These are phyloP conservation scores for Hymenoscyphus repandus DNA, from an alignment of 2,329 filamentous ascomycete species.

Conservation along the genomic window DNA sequence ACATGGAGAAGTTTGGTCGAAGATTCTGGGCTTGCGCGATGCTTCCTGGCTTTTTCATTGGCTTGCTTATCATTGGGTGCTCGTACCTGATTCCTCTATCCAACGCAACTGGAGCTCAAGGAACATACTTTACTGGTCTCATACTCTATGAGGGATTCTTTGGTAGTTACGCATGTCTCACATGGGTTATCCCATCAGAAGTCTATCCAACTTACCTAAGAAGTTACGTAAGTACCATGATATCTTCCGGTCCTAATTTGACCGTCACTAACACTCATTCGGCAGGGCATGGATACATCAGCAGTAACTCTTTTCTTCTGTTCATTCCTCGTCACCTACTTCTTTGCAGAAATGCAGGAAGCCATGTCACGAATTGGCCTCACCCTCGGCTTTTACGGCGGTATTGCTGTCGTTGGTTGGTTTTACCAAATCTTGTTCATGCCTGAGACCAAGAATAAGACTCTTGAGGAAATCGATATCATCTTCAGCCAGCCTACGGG, in stretches of 20 bases:
- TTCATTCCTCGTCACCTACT: constrained; percentile 71
- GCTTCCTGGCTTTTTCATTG: constrained; percentile 67
- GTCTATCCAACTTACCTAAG: constrained; percentile 69
- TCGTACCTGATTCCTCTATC: constrained; percentile 53
- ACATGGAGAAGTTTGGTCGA: constrained; percentile 68
- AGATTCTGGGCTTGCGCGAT: constrained; percentile 71
- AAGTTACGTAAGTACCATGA: constrained; percentile 44
- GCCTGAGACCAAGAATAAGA: constrained; percentile 65
- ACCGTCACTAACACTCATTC: too few species aligned
- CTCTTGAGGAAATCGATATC: constrained; percentile 66
- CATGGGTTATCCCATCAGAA: constrained; percentile 63
- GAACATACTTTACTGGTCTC: constrained; percentile 61
- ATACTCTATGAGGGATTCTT: constrained; percentile 67
- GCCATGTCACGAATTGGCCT: constrained; percentile 63
- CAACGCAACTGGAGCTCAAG: constrained; percentile 45
- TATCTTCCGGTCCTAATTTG: too few species aligned
- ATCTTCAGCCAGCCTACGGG: constrained; percentile 60
- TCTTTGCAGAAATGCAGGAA: constrained; percentile 65
- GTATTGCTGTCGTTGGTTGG: constrained; percentile 65
- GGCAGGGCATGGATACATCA: constrained; percentile 58
- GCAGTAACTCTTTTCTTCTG: constrained; percentile 64
- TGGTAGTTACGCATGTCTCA: constrained; percentile 58
- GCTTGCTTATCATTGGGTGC: constrained; percentile 59
- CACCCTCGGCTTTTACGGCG: constrained; percentile 67
- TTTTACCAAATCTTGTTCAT: constrained; percentile 71